phyloP scores from a whole-genome alignment of 768 basidiomycete genomes.

The Phlebiopsis flavidoalba region DNA sequence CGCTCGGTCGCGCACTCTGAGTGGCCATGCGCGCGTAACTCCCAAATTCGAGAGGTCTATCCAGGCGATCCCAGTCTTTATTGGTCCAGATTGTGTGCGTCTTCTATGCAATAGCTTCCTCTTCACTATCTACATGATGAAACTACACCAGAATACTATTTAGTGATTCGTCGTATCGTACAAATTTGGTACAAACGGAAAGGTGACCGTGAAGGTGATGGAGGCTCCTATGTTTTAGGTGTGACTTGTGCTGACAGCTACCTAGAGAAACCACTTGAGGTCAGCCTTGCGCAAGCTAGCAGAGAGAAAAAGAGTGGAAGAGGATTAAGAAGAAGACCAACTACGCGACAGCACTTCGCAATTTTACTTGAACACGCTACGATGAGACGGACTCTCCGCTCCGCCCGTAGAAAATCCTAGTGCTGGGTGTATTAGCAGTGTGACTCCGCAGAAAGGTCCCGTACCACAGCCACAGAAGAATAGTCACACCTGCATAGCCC shows the following conservation, averaged over 20 bases:
- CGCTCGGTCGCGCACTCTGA: conserved; percentile 42
- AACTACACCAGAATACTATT: conserved; percentile 54
- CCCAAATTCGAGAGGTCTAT: conserved; percentile 37
- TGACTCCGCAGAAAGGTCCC: conserved; percentile 14
- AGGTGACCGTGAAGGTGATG: conserved; percentile 72
- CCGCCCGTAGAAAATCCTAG: conserved; percentile 36
- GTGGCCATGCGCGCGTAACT: conserved; percentile 20
- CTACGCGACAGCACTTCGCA: conserved; percentile 88
- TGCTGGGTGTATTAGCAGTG: conserved; percentile 15
- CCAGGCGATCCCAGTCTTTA: conserved; percentile 52
- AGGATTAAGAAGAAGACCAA: conserved; percentile 98
- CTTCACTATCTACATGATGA: background rate
- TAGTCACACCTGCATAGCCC: conserved; percentile 7
- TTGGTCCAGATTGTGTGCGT: conserved; percentile 80
- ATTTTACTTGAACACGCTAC: conserved; percentile 85
- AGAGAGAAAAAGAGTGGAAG: conserved; percentile 84
- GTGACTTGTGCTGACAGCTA: conserved; percentile 1
- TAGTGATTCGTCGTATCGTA: conserved; percentile 70
- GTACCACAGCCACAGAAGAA: background rate
- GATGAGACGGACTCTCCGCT: conserved; percentile 51
- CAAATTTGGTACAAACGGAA: conserved; percentile 81
- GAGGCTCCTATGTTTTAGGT: background rate
- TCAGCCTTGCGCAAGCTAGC: conserved; percentile 66
- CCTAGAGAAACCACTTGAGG: conserved; percentile 78
- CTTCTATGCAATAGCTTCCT: background rate